phyloP scores from a whole-genome alignment of 306 rosid species.

The Acacia crassicarpa region DNA sequence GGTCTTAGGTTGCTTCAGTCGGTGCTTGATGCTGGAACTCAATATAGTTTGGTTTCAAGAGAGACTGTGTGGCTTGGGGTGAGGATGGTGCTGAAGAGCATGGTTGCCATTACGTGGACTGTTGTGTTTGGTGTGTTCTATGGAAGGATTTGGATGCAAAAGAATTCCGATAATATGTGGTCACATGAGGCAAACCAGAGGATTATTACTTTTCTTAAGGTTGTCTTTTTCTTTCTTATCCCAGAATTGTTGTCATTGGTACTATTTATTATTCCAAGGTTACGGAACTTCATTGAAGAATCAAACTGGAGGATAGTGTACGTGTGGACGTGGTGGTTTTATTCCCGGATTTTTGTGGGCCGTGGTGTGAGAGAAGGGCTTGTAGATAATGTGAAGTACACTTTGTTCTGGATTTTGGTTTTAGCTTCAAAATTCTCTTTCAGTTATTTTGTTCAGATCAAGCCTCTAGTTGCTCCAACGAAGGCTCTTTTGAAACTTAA shows the following conservation, averaged over 20 bases:
- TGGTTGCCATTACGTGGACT: conserved; percentile 74
- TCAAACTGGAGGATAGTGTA: conserved; percentile 63
- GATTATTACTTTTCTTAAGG: conserved; percentile 61
- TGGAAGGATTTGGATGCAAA: conserved; percentile 74
- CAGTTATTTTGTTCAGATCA: conserved; percentile 89
- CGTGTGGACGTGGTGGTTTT: conserved; percentile 88
- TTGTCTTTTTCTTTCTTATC: conserved; percentile 55
- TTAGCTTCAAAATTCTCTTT: conserved; percentile 76
- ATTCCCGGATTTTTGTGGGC: conserved; percentile 80
- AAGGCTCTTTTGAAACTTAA: conserved; percentile 54
- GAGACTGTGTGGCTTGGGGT: conserved; percentile 78
- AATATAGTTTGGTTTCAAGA: conserved; percentile 82
- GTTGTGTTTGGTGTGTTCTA: conserved; percentile 70
- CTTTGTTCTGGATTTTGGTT: conserved; percentile 67
- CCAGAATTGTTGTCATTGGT: conserved; percentile 75
- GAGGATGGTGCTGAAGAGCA: conserved; percentile 74
- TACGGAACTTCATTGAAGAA: conserved; percentile 68
- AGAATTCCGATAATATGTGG: conserved; percentile 60
- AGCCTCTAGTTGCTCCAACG: conserved; percentile 83
- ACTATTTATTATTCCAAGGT: conserved; percentile 72
- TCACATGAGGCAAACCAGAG: conserved; percentile 60
- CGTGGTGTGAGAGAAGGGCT: conserved; percentile 89
- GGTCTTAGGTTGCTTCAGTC: conserved; percentile 76
- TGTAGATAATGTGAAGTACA: conserved; percentile 66
- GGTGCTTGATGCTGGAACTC: conserved; percentile 93